Conservation (phyloP, 2,329 filamentous ascomycete species). For the Fusarium continuum region DNA sequence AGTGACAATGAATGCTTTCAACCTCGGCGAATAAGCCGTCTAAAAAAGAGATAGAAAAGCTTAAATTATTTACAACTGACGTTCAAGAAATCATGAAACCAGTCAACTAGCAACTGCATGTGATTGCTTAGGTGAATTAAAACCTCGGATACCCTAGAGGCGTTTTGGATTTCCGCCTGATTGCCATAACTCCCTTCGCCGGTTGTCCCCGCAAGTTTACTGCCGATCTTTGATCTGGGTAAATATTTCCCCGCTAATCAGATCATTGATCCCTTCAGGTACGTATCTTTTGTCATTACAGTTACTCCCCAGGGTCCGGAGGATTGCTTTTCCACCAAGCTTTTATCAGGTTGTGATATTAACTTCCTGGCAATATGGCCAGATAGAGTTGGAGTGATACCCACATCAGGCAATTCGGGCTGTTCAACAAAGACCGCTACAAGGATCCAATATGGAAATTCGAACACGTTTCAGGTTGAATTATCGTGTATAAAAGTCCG, state of each 20-base stretch:
- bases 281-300: not conserved
- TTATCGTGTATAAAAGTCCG: too few relatives aligned
- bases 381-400: not conserved
- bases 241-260: not conserved
- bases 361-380: not conserved
- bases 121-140: not conserved
- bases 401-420: not conserved
- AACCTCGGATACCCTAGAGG: not conserved
- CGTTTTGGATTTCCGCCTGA: not conserved
- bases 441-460: too few relatives aligned
- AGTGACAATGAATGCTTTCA: too few relatives aligned
- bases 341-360: not conserved
- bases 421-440: too few relatives aligned
- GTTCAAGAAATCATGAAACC: too few relatives aligned
- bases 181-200: not conserved
- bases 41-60: too few relatives aligned
- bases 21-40: too few relatives aligned
- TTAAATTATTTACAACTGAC: too few relatives aligned
- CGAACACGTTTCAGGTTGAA: not conserved
- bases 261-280: too few relatives aligned
- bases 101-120: too few relatives aligned
- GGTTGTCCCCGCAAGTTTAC: not conserved
- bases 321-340: not conserved
- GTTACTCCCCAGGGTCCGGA: not conserved
- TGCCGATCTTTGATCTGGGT: not conserved